Evolutionary conservation across 345 rosid genomes (phyloP).

Genomic region (Euphorbia tirucalli): DNA sequence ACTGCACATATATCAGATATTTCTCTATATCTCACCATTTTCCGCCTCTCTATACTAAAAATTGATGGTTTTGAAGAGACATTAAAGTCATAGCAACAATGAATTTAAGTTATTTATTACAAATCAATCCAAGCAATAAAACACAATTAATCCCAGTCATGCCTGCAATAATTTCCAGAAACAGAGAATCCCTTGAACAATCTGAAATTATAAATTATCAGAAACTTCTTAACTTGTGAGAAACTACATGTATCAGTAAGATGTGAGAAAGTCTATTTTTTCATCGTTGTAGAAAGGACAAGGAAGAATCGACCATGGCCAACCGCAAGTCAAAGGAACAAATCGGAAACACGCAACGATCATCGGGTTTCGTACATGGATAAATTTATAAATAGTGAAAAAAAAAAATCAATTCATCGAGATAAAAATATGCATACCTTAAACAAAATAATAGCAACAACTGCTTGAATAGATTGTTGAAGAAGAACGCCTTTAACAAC

Average conservation of each 20-base stretch:
- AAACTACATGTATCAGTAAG: neutral
- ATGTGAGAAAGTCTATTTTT: neutral
- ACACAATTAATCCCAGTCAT: constrained; percentile 2
- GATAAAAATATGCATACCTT: constrained; percentile 38
- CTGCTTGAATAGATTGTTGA: constrained; percentile 73
- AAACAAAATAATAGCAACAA: constrained; percentile 71
- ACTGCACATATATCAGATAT: neutral
- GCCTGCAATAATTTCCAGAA: neutral
- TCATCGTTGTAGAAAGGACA: neutral
- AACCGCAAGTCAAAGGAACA: neutral
- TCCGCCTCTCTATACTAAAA: neutral
- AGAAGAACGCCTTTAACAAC: constrained; percentile 85
- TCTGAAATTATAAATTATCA: neutral
- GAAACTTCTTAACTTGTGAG: neutral
- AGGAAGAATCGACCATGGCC: neutral
- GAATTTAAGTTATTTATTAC: neutral
- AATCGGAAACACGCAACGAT: neutral
- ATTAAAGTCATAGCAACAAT: neutral
- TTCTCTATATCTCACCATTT: neutral
- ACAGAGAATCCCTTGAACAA: neutral
- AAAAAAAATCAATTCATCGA: neutral
- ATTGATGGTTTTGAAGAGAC: neutral
- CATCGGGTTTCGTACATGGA: neutral
- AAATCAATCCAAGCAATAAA: neutral
- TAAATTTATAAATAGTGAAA: neutral